Evolutionary conservation across 192 early-diverging fungal species (phyloP).

Genomic region (Entomortierella lignicola): DNA sequence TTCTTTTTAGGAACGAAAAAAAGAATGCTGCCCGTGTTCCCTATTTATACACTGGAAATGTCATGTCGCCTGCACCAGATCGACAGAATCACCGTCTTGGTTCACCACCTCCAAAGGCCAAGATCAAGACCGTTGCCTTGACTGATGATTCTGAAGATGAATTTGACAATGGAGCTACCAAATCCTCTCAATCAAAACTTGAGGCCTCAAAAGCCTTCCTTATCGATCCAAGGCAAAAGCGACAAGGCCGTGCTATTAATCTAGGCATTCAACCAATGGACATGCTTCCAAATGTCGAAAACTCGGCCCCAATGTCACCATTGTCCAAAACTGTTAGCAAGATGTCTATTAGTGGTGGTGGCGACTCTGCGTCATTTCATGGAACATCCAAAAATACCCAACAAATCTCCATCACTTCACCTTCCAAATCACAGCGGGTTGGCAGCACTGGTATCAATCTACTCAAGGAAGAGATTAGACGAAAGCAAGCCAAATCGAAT

Average conservation of each 20-base stretch:
- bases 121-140: slow-evolving; percentile 6
- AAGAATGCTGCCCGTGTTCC: neutral
- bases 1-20: slow-evolving; percentile 1
- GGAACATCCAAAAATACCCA: neutral
- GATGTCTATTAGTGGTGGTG: slow-evolving; percentile 12
- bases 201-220: slow-evolving; percentile 8
- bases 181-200: slow-evolving; percentile 8
- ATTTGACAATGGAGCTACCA: neutral
- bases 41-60: neutral
- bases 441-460: neutral
- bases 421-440: slow-evolving; percentile 15
- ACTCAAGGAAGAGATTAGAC: slow-evolving; percentile 24
- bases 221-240: neutral
- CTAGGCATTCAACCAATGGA: neutral
- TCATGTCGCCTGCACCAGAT: neutral
- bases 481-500: slow-evolving; percentile 23
- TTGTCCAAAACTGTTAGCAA: slow-evolving; percentile 28
- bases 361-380: neutral
- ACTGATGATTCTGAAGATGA: slow-evolving; percentile 30
- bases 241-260: neutral
- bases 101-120: neutral
- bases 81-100: neutral
- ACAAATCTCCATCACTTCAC: neutral
- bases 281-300: neutral
- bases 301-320: slow-evolving; percentile 24